Evolutionary conservation across 352 stramenopile genomes (phyloP).

Genomic region (Globisporangium emineosum): DNA sequence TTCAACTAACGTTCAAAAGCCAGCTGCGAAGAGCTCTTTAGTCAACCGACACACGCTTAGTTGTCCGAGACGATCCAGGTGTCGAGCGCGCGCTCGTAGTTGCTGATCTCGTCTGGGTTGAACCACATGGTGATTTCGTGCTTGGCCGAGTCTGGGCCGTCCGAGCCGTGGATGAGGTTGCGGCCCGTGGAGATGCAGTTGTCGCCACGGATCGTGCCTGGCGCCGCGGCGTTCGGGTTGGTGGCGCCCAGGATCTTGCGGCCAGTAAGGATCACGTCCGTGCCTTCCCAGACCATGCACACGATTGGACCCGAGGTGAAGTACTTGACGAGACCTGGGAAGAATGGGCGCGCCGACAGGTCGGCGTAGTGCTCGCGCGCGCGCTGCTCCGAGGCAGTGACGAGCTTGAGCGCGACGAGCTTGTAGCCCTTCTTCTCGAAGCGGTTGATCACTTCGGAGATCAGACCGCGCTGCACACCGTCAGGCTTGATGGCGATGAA

Average conservation of each 20-base stretch:
- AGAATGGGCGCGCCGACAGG: slow-evolving; percentile 91
- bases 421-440: slow-evolving; percentile 98
- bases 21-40: neutral
- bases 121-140: slow-evolving; percentile 96
- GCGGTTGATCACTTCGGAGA: slow-evolving; percentile 93
- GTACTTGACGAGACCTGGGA: slow-evolving; percentile 87
- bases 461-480: slow-evolving; percentile 91
- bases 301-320: slow-evolving; percentile 94
- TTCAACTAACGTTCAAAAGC: neutral
- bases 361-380: slow-evolving; percentile 93
- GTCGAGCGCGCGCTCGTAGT: slow-evolving; percentile 87
- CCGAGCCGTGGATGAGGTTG: slow-evolving; percentile 93
- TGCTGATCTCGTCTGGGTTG: slow-evolving; percentile 87
- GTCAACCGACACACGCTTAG: slow-evolving; percentile 30
- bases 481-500: slow-evolving; percentile 96
- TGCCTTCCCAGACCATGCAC: slow-evolving; percentile 94
- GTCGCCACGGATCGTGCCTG: slow-evolving; percentile 93
- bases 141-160: slow-evolving; percentile 89
- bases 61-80: slow-evolving; percentile 89
- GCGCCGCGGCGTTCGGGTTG: slow-evolving; percentile 92
- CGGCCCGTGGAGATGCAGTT: slow-evolving; percentile 90
- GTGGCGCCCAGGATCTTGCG: slow-evolving; percentile 95
- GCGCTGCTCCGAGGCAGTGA: slow-evolving; percentile 90
- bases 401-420: slow-evolving; percentile 92
- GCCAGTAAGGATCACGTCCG: slow-evolving; percentile 92